These are phyloP conservation scores for Dentipellis sp. DNA, from an alignment of 768 basidiomycete genomes.

Conservation along the genomic window DNA sequence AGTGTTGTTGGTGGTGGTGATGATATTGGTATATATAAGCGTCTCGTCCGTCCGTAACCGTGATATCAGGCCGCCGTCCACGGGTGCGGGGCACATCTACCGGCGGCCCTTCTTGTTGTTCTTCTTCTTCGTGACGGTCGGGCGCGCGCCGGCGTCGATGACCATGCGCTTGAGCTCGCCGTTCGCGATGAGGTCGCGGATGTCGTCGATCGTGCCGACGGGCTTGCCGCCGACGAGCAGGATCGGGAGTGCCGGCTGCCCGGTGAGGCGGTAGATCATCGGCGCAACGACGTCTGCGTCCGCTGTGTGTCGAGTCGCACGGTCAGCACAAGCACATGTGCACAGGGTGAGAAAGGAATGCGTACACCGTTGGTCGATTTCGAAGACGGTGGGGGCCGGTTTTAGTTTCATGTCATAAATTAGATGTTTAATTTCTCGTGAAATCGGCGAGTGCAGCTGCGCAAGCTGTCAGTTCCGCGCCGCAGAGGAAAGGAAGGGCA, in stretches of 20 bases:
- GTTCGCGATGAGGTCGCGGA: conserved; percentile 38
- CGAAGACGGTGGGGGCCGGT: conserved; percentile 58
- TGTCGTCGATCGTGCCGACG: conserved; percentile 41
- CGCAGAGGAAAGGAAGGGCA: background rate
- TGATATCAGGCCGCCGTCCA: no score
- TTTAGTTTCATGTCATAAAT: conserved; percentile 45
- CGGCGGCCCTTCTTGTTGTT: conserved; percentile 23
- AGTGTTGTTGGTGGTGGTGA: no score
- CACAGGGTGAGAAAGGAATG: background rate
- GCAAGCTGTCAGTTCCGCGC: conserved; percentile 3
- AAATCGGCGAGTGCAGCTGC: conserved; percentile 54
- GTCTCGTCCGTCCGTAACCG: no score
- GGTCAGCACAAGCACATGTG: background rate
- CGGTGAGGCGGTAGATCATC: conserved; percentile 54
- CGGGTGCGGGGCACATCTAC: background rate
- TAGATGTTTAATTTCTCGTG: conserved; percentile 58
- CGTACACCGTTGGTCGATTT: conserved; percentile 55
- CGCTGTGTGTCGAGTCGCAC: conserved; percentile 23
- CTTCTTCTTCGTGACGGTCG: conserved; percentile 46
- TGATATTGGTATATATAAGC: no score
- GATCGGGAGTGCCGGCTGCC: conserved; percentile 45
- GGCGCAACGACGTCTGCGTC: conserved; percentile 57
- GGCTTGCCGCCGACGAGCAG: conserved; percentile 59
- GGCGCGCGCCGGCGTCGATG: conserved; percentile 45
- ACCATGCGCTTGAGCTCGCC: conserved; percentile 46